phyloP scores from a whole-genome alignment of 1,284 basidiomycete genomes.

The Trichosporon ovoides region DNA sequence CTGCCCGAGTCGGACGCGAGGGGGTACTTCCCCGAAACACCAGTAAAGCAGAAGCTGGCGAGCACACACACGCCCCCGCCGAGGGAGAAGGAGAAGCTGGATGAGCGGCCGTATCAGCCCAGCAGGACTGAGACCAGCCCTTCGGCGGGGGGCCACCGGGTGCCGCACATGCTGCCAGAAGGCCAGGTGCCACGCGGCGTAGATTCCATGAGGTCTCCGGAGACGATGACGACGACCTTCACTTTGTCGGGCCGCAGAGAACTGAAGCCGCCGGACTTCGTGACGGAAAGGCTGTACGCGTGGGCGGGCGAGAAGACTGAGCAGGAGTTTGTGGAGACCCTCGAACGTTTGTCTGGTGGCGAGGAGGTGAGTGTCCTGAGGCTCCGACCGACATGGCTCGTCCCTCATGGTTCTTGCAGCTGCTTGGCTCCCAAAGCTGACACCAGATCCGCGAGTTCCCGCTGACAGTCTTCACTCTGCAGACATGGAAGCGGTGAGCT shows the following conservation, averaged over 20 bases:
- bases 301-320: conserved; percentile 88
- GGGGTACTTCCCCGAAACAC: background rate
- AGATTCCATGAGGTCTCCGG: conserved; percentile 4
- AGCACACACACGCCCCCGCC: no score
- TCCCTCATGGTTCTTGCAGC: background rate
- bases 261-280: conserved; percentile 56
- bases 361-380: no score
- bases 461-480: conserved; percentile 79
- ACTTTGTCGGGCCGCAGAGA: background rate
- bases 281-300: conserved; percentile 69
- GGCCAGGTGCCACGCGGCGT: background rate
- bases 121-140: no score
- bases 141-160: no score
- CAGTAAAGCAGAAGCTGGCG: no score
- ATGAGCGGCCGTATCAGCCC: no score
- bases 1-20: background rate
- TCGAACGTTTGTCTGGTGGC: conserved; percentile 73
- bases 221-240: background rate
- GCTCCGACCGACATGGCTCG: no score
- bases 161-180: no score
- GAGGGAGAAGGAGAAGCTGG: no score
- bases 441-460: conserved; percentile 76
- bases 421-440: background rate
- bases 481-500: conserved; percentile 77
- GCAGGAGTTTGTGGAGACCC: conserved; percentile 65